phyloP scores from a whole-genome alignment of 352 stramenopile genomes.

The Pythium aristosporum region DNA sequence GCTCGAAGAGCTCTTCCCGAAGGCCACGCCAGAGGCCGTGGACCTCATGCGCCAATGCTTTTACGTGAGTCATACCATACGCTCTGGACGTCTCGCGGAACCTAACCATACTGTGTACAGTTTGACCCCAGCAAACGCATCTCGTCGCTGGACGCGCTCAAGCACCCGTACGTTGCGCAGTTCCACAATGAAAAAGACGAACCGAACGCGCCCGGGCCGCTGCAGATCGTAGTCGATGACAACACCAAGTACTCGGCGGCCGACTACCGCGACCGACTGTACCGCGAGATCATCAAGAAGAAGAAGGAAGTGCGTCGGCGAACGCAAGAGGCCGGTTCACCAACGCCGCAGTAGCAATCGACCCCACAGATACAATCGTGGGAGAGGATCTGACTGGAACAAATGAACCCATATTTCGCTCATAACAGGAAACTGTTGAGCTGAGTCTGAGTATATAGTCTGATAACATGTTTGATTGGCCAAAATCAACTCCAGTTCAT shows the following conservation, averaged over 20 bases:
- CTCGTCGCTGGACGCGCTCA: slow-evolving; percentile 82
- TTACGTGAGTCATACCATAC: slow-evolving; percentile 39
- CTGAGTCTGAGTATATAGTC: slow-evolving; percentile 13
- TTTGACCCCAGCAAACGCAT: slow-evolving; percentile 93
- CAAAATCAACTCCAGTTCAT: slow-evolving; percentile 1
- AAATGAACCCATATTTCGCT: slow-evolving; percentile 14
- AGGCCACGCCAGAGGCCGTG: slow-evolving; percentile 82
- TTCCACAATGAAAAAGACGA: slow-evolving; percentile 97
- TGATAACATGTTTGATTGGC: slow-evolving; percentile 9
- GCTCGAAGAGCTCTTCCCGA: slow-evolving; percentile 88
- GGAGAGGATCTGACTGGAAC: too few relatives aligned
- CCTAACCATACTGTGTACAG: slow-evolving; percentile 28
- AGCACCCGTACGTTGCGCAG: slow-evolving; percentile 93
- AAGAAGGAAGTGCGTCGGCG: slow-evolving; percentile 88
- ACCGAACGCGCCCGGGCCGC: slow-evolving; percentile 54
- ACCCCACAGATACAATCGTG: neutral
- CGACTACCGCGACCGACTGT: slow-evolving; percentile 93
- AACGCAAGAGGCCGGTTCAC: slow-evolving; percentile 30
- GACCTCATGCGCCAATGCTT: slow-evolving; percentile 90
- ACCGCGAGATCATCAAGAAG: slow-evolving; percentile 92
- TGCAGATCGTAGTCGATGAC: slow-evolving; percentile 91
- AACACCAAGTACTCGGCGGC: slow-evolving; percentile 94
- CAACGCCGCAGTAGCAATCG: slow-evolving; percentile 20
- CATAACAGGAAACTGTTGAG: neutral
- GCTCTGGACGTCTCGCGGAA: neutral